Conservation (phyloP, 2,329 filamentous ascomycete genomes). For the Dendryphion nanum region DNA sequence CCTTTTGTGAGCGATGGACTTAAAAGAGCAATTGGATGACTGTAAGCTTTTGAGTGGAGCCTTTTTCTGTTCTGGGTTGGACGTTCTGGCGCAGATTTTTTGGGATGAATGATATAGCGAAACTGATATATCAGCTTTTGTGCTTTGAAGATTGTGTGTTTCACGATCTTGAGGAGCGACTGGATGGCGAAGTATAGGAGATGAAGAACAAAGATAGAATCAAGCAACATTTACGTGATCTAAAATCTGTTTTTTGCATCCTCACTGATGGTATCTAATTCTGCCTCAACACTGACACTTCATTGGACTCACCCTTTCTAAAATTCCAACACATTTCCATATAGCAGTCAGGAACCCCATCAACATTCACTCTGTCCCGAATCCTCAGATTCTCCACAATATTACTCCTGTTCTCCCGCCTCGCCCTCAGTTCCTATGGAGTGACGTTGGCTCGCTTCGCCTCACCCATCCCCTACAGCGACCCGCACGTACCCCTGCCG, state of each 20-base stretch:
- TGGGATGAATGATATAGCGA: no score
- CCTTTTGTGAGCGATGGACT: conserved; percentile 3
- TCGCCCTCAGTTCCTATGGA: no score
- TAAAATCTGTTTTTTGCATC: neutral
- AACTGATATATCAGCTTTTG: no score
- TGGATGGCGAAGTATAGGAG: neutral
- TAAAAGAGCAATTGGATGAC: conserved; percentile 1
- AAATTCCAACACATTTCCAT: neutral
- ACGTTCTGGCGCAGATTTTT: no score
- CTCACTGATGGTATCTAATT: neutral
- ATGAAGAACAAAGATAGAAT: conserved; percentile 9
- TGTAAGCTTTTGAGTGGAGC: neutral
- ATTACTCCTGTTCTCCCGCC: no score
- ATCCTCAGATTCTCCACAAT: neutral
- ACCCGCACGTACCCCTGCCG: neutral
- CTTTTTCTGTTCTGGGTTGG: conserved; percentile 5
- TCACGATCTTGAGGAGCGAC: neutral
- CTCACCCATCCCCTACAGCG: neutral
- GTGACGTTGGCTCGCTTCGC: no score
- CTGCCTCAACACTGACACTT: neutral
- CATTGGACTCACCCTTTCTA: neutral
- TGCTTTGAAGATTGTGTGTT: neutral
- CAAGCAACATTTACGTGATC: conserved; percentile 12
- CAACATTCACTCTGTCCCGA: neutral
- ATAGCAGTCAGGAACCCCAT: neutral